Evolutionary conservation across 2,329 filamentous ascomycete genomes (phyloP).

Genomic region (Colletotrichum sp.): DNA sequence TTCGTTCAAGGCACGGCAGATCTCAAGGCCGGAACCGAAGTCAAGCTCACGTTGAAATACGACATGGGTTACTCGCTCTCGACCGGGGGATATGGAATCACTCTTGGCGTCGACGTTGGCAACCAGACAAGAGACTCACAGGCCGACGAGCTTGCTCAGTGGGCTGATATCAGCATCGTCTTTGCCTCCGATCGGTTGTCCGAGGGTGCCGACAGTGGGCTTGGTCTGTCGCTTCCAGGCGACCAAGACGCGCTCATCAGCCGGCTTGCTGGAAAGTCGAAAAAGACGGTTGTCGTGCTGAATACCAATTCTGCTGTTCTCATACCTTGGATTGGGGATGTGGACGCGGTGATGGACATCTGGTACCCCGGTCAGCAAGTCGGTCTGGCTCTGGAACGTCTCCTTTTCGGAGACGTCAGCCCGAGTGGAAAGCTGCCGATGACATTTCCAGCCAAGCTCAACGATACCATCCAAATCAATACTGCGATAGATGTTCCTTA

Average conservation of each 20-base stretch:
- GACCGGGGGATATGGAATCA: not conserved
- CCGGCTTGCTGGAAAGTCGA: not conserved
- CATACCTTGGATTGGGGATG: constrained; percentile 1
- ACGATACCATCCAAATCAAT: constrained; percentile 6
- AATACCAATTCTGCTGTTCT: not conserved
- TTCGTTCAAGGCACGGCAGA: not conserved
- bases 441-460: not conserved
- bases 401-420: constrained; percentile 10
- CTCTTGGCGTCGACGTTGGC: not conserved
- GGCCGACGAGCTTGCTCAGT: not conserved
- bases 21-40: not conserved
- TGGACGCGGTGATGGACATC: not conserved
- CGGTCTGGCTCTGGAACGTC: not conserved
- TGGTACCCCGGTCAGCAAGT: constrained; percentile 17
- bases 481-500: not conserved
- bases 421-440: constrained; percentile 16
- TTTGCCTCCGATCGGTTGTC: not conserved
- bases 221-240: not conserved
- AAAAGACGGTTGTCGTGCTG: not conserved
- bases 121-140: not conserved
- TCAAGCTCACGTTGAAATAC: not conserved
- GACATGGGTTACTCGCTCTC: constrained; percentile 1
- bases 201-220: not conserved
- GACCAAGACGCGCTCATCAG: not conserved
- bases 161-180: not conserved